phyloP scores from a whole-genome alignment of 2,329 filamentous ascomycete species.

The Stemphylium beticola region DNA sequence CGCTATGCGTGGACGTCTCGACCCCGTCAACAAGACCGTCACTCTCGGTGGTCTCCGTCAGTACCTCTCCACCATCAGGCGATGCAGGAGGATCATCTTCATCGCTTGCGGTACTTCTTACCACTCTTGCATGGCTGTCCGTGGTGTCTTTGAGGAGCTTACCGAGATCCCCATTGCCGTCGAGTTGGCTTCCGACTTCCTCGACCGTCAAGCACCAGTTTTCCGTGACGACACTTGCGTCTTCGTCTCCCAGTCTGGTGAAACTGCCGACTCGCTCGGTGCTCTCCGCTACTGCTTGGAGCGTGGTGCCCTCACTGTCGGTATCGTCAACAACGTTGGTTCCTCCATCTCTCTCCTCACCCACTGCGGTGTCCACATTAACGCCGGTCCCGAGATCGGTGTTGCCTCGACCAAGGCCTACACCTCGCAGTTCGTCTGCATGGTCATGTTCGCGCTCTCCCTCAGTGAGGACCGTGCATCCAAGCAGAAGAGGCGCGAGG shows the following conservation, averaged over 20 bases:
- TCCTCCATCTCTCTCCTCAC: constrained; percentile 98
- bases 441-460: constrained; percentile 99
- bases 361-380: constrained; percentile 99
- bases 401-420: constrained; percentile 99
- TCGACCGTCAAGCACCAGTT: constrained; percentile 93
- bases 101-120: constrained; percentile 98
- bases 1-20: constrained; percentile 98
- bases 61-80: constrained; percentile 94
- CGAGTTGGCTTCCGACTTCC: constrained; percentile 96
- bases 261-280: constrained; percentile 97
- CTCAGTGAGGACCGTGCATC: constrained; percentile 95
- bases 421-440: constrained; percentile 98
- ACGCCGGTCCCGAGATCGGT: constrained; percentile 97
- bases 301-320: constrained; percentile 94
- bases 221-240: constrained; percentile 99
- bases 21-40: constrained; percentile 90
- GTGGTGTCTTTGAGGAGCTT: constrained; percentile 96
- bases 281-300: constrained; percentile 97
- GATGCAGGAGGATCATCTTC: constrained; percentile 97
- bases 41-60: constrained; percentile 94
- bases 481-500: constrained; percentile 87
- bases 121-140: constrained; percentile 99
- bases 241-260: constrained; percentile 97
- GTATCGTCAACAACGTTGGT: constrained; percentile 97
- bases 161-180: constrained; percentile 98